Evolutionary conservation across 2,329 filamentous ascomycete species (phyloP), one percentile per base, ranked within the genome.

Genomic region (Trichothecium sympodiale): DNA sequence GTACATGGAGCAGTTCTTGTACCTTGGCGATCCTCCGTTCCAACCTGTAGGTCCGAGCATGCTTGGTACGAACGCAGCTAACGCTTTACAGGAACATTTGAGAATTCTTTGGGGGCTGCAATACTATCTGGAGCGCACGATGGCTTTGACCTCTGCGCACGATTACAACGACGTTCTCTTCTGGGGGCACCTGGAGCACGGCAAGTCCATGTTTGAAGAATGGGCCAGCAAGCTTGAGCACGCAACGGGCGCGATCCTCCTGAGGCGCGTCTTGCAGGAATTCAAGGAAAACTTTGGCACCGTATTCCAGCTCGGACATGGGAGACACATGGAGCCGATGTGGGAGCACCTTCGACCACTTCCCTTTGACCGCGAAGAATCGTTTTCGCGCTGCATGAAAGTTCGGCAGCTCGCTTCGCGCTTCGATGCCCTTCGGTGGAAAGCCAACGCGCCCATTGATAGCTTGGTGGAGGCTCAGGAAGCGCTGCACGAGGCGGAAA

Each of bases 301-400:
- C 13, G 77, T 75, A 2, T 88, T 87, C 60, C 76, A 77, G 37
- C 61, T 93, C 12, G 77, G 67, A 0, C 87, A 81, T 3, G 87
- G 86, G 1, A 62, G 87, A 10, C 80, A 76, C 44, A 91, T 93
- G 83, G 83, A 91, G 50, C 55, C 62, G 8, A 66, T 94, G 5
- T 94, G 88, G 89, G 71, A 74, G 29, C 50, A 64, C 2, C 73
- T 93, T 49, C 74, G 82, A 36, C 84, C 87, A 1, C 54, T 62
- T 9, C 67, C 75, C 4, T 63, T 78, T 16, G 56, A 65, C 2
- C 64, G 65, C 14, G 53, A 59, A 17, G 47, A 51, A 4, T 59
- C 64, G 0, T 55, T 77, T 29, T 54, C 63, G 18, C 65, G 63
- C 26, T 59, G 70, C 6, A 41, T 62, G 10, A 60, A 68, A 27